Evolutionary conservation across 2,329 filamentous ascomycete genomes (phyloP).

Genomic region (Trichoderma sp.): DNA sequence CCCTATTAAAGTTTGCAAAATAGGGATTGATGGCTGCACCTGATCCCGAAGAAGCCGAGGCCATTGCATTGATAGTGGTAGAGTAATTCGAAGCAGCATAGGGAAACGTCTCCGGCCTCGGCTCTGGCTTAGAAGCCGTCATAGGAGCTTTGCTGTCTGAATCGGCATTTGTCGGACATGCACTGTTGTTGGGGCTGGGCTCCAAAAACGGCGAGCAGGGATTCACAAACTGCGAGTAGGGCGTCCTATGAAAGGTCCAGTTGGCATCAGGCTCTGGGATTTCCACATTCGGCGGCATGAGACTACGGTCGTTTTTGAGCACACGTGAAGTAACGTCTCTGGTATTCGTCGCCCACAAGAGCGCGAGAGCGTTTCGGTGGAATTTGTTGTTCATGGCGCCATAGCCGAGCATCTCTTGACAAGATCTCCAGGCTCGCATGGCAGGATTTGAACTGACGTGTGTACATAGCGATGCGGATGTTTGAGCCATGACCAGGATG

Average conservation of each 20-base stretch:
- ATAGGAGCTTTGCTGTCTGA: background rate
- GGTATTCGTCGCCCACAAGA: slow-evolving; percentile 14
- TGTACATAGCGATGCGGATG: background rate
- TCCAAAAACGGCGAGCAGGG: background rate
- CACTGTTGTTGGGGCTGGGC: background rate
- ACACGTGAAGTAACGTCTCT: background rate
- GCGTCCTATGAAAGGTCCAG: background rate
- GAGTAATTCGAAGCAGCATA: background rate
- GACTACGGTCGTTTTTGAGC: background rate
- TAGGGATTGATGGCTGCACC: background rate
- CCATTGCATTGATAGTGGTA: background rate
- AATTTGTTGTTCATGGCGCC: background rate
- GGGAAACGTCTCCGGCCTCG: too few relatives aligned
- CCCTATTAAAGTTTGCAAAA: background rate
- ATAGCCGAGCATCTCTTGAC: slow-evolving; percentile 18
- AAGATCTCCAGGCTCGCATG: slow-evolving; percentile 10
- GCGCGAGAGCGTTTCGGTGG: slow-evolving; percentile 3
- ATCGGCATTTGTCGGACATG: background rate
- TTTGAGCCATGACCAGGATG: slow-evolving; percentile 23
- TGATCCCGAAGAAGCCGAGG: background rate
- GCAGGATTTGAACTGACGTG: background rate
- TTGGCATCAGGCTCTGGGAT: background rate
- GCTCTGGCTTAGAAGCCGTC: background rate
- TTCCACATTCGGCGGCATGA: background rate
- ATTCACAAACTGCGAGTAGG: background rate